phyloP scores from a whole-genome alignment of 2,329 filamentous ascomycete genomes.

The Trichoderma afroharzianum region DNA sequence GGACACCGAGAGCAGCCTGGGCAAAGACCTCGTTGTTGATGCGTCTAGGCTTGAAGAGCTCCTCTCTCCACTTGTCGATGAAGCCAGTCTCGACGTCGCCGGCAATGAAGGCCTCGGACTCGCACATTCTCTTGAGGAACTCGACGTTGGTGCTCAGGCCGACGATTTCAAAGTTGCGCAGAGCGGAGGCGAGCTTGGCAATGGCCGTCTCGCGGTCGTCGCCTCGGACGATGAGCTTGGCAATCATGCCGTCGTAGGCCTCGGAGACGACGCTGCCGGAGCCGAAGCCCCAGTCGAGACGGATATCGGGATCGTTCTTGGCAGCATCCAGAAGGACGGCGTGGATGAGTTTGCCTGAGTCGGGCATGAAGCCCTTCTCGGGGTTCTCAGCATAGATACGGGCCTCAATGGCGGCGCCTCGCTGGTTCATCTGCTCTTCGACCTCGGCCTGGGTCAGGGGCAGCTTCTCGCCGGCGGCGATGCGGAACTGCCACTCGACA shows the following conservation, averaged over 20 bases:
- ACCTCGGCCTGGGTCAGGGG: conserved; percentile 60
- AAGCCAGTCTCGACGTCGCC: conserved; percentile 95
- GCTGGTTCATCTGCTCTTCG: conserved; percentile 67
- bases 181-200: conserved; percentile 72
- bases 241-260: conserved; percentile 98
- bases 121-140: conserved; percentile 85
- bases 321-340: conserved; percentile 67
- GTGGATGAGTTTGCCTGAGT: conserved; percentile 84
- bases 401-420: conserved; percentile 89
- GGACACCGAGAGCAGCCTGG: conserved; percentile 78
- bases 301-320: conserved; percentile 63
- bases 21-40: conserved; percentile 72
- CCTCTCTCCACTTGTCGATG: conserved; percentile 80
- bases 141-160: conserved; percentile 94
- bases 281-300: conserved; percentile 91
- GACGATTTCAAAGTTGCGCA: conserved; percentile 88
- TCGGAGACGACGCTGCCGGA: conserved; percentile 89
- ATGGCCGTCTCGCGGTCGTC: conserved; percentile 75
- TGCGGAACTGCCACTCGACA: conserved; percentile 94
- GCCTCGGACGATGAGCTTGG: conserved; percentile 90
- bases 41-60: conserved; percentile 65
- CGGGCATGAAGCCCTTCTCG: conserved; percentile 85
- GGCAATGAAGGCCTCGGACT: conserved; percentile 74
- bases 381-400: conserved; percentile 97
- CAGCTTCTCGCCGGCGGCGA: conserved; percentile 54